phyloP scores from a whole-genome alignment of 1,284 basidiomycete genomes.

The Ganoderma resinaceum region DNA sequence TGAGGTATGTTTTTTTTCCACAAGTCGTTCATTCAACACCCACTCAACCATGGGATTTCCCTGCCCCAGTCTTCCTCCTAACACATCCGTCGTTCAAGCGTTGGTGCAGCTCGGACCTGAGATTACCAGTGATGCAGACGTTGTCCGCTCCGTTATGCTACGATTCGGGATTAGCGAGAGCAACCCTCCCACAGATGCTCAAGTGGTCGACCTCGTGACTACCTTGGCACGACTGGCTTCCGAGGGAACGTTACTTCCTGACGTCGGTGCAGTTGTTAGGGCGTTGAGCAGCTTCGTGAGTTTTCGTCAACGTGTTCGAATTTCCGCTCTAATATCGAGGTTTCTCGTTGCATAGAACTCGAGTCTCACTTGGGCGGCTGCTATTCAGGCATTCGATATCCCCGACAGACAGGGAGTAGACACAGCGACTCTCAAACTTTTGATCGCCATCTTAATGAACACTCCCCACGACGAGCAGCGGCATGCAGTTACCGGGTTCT shows the following conservation, averaged over 20 bases:
- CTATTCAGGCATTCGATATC: slow-evolving; percentile 82
- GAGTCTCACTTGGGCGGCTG: slow-evolving; percentile 78
- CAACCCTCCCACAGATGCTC: slow-evolving; percentile 71
- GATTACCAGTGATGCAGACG: slow-evolving; percentile 74
- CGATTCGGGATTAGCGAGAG: slow-evolving; percentile 77
- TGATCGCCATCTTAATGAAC: slow-evolving; percentile 82
- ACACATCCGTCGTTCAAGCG: slow-evolving; percentile 73
- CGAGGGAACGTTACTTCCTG: slow-evolving; percentile 75
- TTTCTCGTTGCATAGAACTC: slow-evolving; percentile 50
- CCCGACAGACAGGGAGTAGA: slow-evolving; percentile 82
- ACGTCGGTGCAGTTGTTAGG: slow-evolving; percentile 79
- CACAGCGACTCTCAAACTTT: slow-evolving; percentile 81
- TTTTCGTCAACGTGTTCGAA: slow-evolving; percentile 20
- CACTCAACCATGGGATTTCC: not conserved
- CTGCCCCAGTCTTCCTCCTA: slow-evolving; percentile 61
- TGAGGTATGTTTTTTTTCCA: slow-evolving; percentile 58
- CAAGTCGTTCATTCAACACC: not conserved
- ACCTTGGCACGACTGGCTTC: slow-evolving; percentile 69
- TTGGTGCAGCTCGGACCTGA: slow-evolving; percentile 80
- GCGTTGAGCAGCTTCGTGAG: slow-evolving; percentile 73
- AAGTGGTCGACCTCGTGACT: slow-evolving; percentile 74
- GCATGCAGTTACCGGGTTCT: slow-evolving; percentile 83
- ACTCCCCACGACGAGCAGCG: slow-evolving; percentile 73
- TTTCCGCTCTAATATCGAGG: not conserved
- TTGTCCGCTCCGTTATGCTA: slow-evolving; percentile 68